Base-by-base conservation (phyloP, 1,284 basidiomycete species). In the Cutaneotrichosporon sp. region DNA sequence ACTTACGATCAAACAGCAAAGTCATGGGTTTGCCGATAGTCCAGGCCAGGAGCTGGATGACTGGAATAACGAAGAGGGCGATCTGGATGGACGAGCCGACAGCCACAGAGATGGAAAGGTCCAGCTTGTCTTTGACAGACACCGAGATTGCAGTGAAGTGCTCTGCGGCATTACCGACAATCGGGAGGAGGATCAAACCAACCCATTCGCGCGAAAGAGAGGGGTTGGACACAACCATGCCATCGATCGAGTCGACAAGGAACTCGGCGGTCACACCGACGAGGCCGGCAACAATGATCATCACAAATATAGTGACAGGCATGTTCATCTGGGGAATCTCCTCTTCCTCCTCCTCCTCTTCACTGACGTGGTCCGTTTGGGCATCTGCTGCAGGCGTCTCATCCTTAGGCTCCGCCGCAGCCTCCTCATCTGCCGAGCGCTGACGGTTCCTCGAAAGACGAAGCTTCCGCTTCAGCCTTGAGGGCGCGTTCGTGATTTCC, bases 1-100 rank as follows among this genome's bases (percentile, higher is more conserved):
- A 59, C 61, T 50, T 37, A 68, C 59, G 69, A 57, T 72, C 68
- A 50, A 74, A 75, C n/a, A 75, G 60, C 41, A 78, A 59, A 2
- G 75, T 75, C 62, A 79, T 67, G 19, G 77, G 77, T 60, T 79
- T 78, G 19, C 75, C 74, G 43, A 79, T 78, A 3, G 60, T 63
- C 77, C 77, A 78, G 0, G 71, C 77, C 25, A 80, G 63, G 5
- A 78, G 64, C 60, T 84, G 75, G 51, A 84, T 75, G 27, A 84
- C 84, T 70, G 88, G 88, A 64, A 90, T 85, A 57, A 90, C 87
- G 63, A 93, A 87, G 47, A 74, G 55, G 3, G 88, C 85, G 54
- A 90, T 90, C 84, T 96, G 91, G 59, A 94, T 90, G 56, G 87
- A 89, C 2, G 88, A 90, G n/a, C 90, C 90, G 37, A 91, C 65